These are phyloP conservation scores for Leccinum uliginosum DNA, from an alignment of 768 basidiomycete genomes.

Conservation along the genomic window DNA sequence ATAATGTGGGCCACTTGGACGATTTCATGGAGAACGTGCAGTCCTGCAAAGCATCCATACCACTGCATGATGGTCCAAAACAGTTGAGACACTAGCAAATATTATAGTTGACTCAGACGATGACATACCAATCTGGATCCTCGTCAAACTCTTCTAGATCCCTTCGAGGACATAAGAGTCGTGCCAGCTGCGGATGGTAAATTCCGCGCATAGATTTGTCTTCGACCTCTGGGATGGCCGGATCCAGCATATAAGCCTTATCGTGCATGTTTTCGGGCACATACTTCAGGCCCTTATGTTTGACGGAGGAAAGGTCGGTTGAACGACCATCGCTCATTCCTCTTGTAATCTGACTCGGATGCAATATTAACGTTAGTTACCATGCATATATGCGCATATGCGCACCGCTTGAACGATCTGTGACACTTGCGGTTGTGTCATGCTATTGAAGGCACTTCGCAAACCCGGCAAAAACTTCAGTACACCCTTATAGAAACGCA, in stretches of 20 bases:
- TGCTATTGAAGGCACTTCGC: neutral
- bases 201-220: constrained; percentile 4
- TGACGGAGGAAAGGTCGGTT: neutral
- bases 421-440: neutral
- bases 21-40: neutral
- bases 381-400: neutral
- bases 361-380: neutral
- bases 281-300: neutral
- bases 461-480: neutral
- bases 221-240: neutral
- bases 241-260: neutral
- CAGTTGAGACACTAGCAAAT: neutral
- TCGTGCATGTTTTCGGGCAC: neutral
- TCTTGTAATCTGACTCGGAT: neutral
- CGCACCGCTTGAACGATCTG: neutral
- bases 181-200: neutral
- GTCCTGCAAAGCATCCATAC: neutral
- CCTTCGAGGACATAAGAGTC: neutral
- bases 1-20: neutral
- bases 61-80: neutral
- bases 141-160: neutral
- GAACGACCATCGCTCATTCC: neutral
- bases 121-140: neutral
- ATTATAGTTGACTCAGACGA: too few species aligned
- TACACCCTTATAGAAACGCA: neutral